Conservation (phyloP, 2,329 filamentous ascomycete genomes). For the Graphiopsis chlorocephala region DNA sequence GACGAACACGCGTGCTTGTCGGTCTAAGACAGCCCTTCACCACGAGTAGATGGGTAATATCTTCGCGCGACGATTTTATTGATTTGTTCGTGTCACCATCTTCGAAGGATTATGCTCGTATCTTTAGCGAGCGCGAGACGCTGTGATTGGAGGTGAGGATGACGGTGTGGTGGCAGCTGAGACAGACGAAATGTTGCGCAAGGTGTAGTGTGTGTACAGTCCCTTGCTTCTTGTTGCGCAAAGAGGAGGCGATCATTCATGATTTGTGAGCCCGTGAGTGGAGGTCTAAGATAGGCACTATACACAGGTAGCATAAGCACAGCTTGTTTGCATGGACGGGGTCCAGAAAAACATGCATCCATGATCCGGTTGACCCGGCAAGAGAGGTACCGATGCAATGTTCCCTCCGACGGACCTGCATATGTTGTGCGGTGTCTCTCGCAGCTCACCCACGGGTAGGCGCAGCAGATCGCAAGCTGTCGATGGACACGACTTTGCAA, state of each 20-base stretch:
- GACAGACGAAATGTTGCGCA: constrained; percentile 10
- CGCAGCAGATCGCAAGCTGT: constrained; percentile 5
- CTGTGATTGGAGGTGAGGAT: not conserved
- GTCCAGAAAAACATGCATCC: not conserved
- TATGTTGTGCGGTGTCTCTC: constrained; percentile 7
- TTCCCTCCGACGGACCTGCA: constrained; percentile 13
- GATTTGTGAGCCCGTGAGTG: too few species aligned
- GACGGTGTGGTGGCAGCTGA: constrained; percentile 6
- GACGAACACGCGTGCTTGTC: not conserved
- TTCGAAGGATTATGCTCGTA: constrained; percentile 4
- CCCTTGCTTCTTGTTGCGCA: constrained; percentile 11
- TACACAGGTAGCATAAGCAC: not conserved
- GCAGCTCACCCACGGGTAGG: constrained; percentile 4
- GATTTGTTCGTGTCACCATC: not conserved
- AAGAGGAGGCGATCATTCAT: not conserved
- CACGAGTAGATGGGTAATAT: not conserved
- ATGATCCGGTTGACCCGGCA: constrained; percentile 5
- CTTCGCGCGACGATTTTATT: not conserved
- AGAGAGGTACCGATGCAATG: not conserved
- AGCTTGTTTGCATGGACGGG: not conserved
- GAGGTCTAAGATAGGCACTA: not conserved
- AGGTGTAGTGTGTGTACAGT: constrained; percentile 3
- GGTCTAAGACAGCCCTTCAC: constrained; percentile 7
- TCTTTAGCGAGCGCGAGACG: constrained; percentile 1
- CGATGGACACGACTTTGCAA: not conserved